A percentile compares a stretch with the other conserved stretches of the same genome.
These are phyloP conservation scores for Fusarium sp. DNA, from an alignment of 2,329 filamentous ascomycete species.

Conservation along the genomic window DNA sequence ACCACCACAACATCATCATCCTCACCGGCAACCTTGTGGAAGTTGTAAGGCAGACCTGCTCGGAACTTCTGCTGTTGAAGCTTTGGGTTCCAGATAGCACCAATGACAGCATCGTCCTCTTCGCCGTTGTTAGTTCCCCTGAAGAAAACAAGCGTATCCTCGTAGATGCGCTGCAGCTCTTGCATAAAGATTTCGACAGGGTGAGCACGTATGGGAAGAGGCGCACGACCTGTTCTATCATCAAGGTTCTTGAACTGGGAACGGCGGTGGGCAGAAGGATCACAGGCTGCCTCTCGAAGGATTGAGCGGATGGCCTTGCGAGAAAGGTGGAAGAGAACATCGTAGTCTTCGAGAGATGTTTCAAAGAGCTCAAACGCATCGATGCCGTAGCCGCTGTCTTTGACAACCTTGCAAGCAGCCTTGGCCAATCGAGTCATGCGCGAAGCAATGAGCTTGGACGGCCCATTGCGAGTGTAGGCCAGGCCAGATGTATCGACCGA, in stretches of 20 bases:
- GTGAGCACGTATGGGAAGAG: constrained; percentile 66
- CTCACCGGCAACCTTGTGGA: constrained; percentile 47
- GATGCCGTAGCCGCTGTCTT: constrained; percentile 63
- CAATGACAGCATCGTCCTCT: constrained; percentile 63
- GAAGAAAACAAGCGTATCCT: constrained; percentile 82
- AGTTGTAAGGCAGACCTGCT: constrained; percentile 76
- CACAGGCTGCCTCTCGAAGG: constrained; percentile 53
- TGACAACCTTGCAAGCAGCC: constrained; percentile 74
- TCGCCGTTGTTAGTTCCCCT: constrained; percentile 63
- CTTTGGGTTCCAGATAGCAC: constrained; percentile 69
- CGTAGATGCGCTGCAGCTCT: constrained; percentile 76
- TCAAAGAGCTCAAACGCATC: constrained; percentile 71
- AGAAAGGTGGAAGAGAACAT: constrained; percentile 83
- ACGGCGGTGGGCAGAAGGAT: constrained; percentile 54
- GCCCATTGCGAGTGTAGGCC: constrained; percentile 78
- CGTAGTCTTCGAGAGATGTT: constrained; percentile 80
- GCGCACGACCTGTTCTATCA: constrained; percentile 60
- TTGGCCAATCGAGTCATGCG: constrained; percentile 86
- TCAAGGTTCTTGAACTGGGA: constrained; percentile 86
- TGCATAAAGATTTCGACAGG: constrained; percentile 71
- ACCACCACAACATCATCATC: constrained; percentile 66
- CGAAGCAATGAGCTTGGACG: constrained; percentile 84
- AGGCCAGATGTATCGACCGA: constrained; percentile 81
- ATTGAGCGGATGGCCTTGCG: constrained; percentile 61
- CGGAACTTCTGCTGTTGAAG: constrained; percentile 72